phyloP scores from a whole-genome alignment of 768 basidiomycete genomes.

The Cystofilobasidium macerans region DNA sequence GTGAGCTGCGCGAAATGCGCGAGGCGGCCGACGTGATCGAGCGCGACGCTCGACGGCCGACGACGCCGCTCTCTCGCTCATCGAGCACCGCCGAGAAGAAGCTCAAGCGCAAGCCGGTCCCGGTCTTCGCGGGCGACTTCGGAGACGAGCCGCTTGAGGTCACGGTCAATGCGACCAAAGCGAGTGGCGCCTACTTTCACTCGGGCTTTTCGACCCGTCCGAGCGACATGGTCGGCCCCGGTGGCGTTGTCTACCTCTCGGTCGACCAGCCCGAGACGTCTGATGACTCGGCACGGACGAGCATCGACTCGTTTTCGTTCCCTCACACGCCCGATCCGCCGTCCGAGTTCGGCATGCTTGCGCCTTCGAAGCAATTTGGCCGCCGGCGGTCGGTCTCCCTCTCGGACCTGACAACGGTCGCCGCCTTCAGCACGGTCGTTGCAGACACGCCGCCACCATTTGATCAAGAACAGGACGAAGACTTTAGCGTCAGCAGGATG shows the following conservation, averaged over 20 bases:
- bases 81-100: conserved; percentile 3
- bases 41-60: not conserved
- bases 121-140: not conserved
- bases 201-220: not conserved
- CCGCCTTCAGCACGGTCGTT: not conserved
- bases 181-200: not conserved
- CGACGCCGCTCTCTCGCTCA: not conserved
- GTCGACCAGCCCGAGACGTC: not conserved
- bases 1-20: conserved; percentile 4
- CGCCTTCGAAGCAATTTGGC: not conserved
- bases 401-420: not conserved
- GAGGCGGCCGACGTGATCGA: conserved; percentile 6
- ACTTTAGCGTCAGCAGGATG: no score
- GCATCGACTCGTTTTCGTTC: not conserved
- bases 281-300: not conserved
- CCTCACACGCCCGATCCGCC: not conserved
- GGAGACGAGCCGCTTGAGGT: not conserved
- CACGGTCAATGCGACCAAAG: not conserved
- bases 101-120: conserved; percentile 1
- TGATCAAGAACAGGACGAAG: no score
- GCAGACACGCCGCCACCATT: no score
- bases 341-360: not conserved
- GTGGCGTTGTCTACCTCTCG: not conserved
- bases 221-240: no score
- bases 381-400: conserved; percentile 6